phyloP scores from a whole-genome alignment of 1,284 basidiomycete species.

The Irpex sp. region DNA sequence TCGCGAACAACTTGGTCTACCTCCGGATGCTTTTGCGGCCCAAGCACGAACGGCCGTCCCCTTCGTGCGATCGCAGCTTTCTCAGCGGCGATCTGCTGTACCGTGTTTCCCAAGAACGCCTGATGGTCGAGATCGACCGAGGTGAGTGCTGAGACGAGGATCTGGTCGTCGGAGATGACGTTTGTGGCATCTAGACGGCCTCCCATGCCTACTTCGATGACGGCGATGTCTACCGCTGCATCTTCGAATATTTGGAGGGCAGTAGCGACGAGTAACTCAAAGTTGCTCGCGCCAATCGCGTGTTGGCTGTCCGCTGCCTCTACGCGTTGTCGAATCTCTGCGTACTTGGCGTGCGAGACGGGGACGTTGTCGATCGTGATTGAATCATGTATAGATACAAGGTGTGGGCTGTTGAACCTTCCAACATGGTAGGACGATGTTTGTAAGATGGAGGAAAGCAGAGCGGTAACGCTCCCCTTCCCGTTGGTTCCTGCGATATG shows the following conservation, averaged over 20 bases:
- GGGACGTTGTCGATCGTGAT: constrained; percentile 68
- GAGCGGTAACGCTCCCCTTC: constrained; percentile 89
- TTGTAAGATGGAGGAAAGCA: constrained; percentile 75
- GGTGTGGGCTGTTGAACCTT: constrained; percentile 92
- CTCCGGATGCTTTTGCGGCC: constrained; percentile 56
- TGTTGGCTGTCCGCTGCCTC: constrained; percentile 46
- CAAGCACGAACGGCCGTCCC: constrained; percentile 73
- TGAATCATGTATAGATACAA: constrained; percentile 76
- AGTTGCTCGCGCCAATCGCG: constrained; percentile 58
- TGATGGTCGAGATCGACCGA: constrained; percentile 93
- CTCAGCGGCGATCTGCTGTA: constrained; percentile 75
- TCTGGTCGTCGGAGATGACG: constrained; percentile 65
- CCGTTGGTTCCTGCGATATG: constrained; percentile 98
- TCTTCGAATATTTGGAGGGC: constrained; percentile 75
- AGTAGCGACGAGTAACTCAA: constrained; percentile 83
- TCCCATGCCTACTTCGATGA: constrained; percentile 96
- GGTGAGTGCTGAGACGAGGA: constrained; percentile 81
- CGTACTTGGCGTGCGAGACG: constrained; percentile 52
- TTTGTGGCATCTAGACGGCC: constrained; percentile 94
- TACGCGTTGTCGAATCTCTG: constrained; percentile 45
- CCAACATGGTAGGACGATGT: constrained; percentile 65
- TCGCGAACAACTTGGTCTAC: constrained; percentile 31
- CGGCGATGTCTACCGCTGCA: constrained; percentile 69
- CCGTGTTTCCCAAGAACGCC: constrained; percentile 78
- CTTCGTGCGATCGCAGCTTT: constrained; percentile 82